Conservation (phyloP, 2,329 filamentous ascomycete genomes). For the Claviceps pusilla region DNA sequence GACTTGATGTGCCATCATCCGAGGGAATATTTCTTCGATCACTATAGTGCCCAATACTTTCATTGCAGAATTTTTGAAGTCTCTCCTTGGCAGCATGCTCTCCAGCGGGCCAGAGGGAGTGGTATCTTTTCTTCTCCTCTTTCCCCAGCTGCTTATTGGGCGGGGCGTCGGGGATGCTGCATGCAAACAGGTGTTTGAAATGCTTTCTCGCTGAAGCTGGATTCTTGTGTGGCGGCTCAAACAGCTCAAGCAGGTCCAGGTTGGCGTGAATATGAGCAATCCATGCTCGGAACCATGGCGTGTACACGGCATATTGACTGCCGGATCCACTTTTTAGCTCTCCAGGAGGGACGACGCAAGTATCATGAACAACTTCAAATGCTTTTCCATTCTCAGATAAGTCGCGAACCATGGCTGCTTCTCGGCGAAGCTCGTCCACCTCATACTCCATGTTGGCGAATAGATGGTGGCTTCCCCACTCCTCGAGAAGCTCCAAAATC, state of each 20-base stretch:
- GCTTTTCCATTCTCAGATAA: constrained; percentile 49
- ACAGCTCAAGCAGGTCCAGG: constrained; percentile 48
- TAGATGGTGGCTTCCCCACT: constrained; percentile 61
- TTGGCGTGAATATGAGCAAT: constrained; percentile 56
- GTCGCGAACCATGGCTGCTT: constrained; percentile 48
- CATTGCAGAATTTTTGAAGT: constrained; percentile 51
- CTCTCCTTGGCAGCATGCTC: constrained; percentile 55
- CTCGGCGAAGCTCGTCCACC: constrained; percentile 72
- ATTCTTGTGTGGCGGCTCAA: constrained; percentile 30
- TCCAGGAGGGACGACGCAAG: constrained; percentile 67
- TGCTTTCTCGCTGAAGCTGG: constrained; percentile 21
- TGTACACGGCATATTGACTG: constrained; percentile 72
- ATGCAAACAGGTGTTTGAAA: constrained; percentile 44
- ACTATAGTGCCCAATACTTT: constrained; percentile 47
- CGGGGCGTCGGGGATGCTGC: constrained; percentile 45
- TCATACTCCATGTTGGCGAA: constrained; percentile 84
- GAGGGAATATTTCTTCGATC: constrained; percentile 51
- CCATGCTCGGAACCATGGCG: constrained; percentile 70
- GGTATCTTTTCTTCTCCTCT: constrained; percentile 44
- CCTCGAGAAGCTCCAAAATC: constrained; percentile 48
- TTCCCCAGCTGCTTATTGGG: constrained; percentile 43
- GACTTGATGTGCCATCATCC: constrained; percentile 44
- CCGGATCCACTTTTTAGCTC: constrained; percentile 50
- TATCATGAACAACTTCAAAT: constrained; percentile 64
- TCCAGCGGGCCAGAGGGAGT: constrained; percentile 55